Evolutionary conservation across 306 rosid genomes (phyloP), one percentile per base, ranked within the genome.

Genomic region (Urtica urens): DNA sequence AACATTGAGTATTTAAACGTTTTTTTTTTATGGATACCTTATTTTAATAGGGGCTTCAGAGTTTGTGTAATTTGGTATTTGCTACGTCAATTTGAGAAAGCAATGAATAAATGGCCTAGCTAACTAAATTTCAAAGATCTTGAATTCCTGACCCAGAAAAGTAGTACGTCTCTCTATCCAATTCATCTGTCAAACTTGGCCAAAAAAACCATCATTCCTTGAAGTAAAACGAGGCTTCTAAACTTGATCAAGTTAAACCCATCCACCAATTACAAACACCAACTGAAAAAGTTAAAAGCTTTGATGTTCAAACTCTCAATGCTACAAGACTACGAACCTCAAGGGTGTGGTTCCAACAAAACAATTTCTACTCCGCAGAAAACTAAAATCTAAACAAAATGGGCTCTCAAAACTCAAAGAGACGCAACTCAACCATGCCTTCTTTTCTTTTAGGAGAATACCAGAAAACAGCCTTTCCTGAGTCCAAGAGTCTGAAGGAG

Each of bases 391-490:
- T 6, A 17, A 13, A 15, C 12, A 39, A 8, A 40, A 54, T 15
- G 12, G n/a, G 26, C 1, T 15, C 10, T 47, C 64, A 87, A 72
- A 81, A 88, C 71, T 88, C 95, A 18, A 33, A 81, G 9, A 88
- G 18, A 11, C 90, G 82, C 39, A 88, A 70, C 70, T 88, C 95
- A 39, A 88, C 57, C 97, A 88, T 88, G 50, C 93, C 97, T 43
- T 88, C 97, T 65, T 81, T 83, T 51, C 90, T 58, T 64, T 78
- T 76, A 0, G 93, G 95, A 48, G 97, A 83, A 64, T 74, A 88
- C 97, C 97, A 88, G 46, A 86, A 90, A 52, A 88, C 90, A 0
- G 83, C 62, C 75, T 81, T 88, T 50, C 86, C 97, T 1, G 97
- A 83, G 19, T 57, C 15, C 18, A 84, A 30, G 57, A 65, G 68